Conservation (phyloP, 192 early-diverging fungal genomes). For the Coemansia guatemalensis region DNA sequence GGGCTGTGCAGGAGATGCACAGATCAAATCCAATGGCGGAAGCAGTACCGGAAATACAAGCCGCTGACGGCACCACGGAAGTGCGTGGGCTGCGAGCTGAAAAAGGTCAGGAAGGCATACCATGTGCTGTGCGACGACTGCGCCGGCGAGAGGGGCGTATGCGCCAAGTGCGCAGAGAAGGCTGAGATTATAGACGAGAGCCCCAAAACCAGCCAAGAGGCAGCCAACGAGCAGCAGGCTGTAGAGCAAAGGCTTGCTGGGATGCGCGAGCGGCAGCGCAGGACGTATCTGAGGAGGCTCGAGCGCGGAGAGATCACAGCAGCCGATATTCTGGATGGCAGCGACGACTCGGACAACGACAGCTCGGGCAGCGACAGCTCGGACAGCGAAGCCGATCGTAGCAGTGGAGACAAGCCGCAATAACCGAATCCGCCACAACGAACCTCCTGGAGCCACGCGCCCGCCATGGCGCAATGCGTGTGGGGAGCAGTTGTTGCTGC, state of each 20-base stretch:
- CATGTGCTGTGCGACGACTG: conserved; percentile 92
- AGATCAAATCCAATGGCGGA: conserved; percentile 78
- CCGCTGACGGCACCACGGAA: conserved; percentile 88
- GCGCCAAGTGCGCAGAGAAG: conserved; percentile 85
- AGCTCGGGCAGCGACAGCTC: conserved; percentile 52
- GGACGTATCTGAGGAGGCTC: conserved; percentile 77
- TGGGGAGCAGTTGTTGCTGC: background rate
- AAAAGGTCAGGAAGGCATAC: conserved; percentile 89
- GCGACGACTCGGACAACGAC: conserved; percentile 57
- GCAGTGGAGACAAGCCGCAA: background rate
- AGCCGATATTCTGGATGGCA: conserved; percentile 39
- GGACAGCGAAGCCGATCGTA: conserved; percentile 15
- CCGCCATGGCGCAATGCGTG: background rate
- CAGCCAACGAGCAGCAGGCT: conserved; percentile 70
- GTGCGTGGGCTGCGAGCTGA: conserved; percentile 73
- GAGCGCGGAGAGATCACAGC: conserved; percentile 71
- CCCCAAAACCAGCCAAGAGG: conserved; percentile 65
- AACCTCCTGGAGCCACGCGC: background rate
- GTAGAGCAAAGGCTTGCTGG: conserved; percentile 63
- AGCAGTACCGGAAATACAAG: conserved; percentile 97
- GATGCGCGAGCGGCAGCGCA: conserved; percentile 82
- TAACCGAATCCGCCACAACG: background rate
- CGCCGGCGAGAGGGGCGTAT: conserved; percentile 75
- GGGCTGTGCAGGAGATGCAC: conserved; percentile 78
- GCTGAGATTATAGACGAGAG: conserved; percentile 63